Conservation (phyloP, 495 filamentous ascomycete genomes). For the Mytilinidion resinicola region DNA sequence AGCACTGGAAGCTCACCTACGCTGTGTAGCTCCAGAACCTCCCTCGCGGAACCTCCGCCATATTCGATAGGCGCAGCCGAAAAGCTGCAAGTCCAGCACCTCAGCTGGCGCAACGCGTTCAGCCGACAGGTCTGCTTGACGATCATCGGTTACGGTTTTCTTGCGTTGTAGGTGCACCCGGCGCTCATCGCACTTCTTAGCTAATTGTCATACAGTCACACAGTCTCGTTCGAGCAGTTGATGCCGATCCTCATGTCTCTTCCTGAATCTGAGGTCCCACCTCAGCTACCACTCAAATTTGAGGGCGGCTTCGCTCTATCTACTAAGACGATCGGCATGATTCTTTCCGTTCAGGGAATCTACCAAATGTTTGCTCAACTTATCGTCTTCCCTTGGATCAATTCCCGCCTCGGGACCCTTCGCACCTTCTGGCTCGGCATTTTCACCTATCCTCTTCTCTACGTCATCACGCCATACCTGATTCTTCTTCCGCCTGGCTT, state of each 20-base stretch:
- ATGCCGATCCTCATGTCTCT: constrained; percentile 89
- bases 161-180: constrained; percentile 75
- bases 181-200: constrained; percentile 2
- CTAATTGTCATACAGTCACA: constrained; percentile 52
- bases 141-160: constrained; percentile 83
- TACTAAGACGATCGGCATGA: constrained; percentile 75
- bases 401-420: constrained; percentile 64
- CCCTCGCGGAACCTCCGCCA: constrained; percentile 28
- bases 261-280: constrained; percentile 47
- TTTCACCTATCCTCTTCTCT: constrained; percentile 78
- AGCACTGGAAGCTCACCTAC: constrained; percentile 51
- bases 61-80: constrained; percentile 17
- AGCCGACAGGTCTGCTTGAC: constrained; percentile 74
- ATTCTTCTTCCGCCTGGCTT: constrained; percentile 67
- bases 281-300: constrained; percentile 77
- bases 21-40: constrained; percentile 28
- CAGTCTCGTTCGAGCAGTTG: constrained; percentile 89
- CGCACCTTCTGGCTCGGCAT: constrained; percentile 74
- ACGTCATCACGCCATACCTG: constrained; percentile 82
- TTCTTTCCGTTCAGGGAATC: constrained; percentile 82
- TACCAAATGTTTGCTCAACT: constrained; percentile 81
- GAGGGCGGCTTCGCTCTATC: constrained; percentile 76
- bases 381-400: constrained; percentile 72
- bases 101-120: constrained; percentile 51
- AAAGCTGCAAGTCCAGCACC: not conserved